Evolutionary conservation across 2,329 filamentous ascomycete species (phyloP).

Genomic region (Capronia coronata): DNA sequence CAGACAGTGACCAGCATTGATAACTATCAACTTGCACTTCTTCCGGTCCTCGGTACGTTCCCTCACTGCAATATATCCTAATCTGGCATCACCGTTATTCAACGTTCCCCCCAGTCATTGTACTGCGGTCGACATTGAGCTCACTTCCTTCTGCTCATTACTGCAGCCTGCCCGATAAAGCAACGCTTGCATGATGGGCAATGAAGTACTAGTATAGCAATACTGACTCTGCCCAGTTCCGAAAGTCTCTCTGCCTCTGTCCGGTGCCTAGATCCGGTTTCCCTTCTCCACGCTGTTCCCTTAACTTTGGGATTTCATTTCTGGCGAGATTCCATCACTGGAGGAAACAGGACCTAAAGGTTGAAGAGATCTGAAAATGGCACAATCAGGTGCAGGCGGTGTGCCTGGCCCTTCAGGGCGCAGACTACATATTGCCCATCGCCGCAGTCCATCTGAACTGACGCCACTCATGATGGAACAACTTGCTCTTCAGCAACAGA

Average conservation of each 20-base stretch:
- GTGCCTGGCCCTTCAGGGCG: conserved; percentile 70
- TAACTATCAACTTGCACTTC: neutral
- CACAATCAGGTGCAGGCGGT: conserved; percentile 54
- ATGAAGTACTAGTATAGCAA: no score
- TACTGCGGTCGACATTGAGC: neutral
- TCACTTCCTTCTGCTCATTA: neutral
- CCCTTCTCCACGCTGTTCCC: no score
- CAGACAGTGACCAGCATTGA: conserved; percentile 6
- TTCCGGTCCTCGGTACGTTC: conserved; percentile 2
- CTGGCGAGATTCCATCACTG: neutral
- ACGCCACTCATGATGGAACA: conserved; percentile 99
- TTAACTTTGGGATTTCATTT: no score
- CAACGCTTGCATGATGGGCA: no score
- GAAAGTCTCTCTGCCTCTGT: no score
- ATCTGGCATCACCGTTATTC: neutral
- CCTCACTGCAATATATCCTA: neutral
- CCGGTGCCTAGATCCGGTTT: no score
- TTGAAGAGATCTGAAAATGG: conserved; percentile 45
- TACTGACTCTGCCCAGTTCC: no score
- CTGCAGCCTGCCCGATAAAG: no score
- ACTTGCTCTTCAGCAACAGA: conserved; percentile 95
- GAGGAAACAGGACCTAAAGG: conserved; percentile 11
- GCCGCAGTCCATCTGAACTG: conserved; percentile 92
- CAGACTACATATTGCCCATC: conserved; percentile 93
- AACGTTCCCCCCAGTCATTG: conserved; percentile 37